Percentiles rank a stretch among this genome's conserved stretches.
Conservation (phyloP, 192 early-diverging fungal genomes). For the Entophlyctis helioformis region DNA sequence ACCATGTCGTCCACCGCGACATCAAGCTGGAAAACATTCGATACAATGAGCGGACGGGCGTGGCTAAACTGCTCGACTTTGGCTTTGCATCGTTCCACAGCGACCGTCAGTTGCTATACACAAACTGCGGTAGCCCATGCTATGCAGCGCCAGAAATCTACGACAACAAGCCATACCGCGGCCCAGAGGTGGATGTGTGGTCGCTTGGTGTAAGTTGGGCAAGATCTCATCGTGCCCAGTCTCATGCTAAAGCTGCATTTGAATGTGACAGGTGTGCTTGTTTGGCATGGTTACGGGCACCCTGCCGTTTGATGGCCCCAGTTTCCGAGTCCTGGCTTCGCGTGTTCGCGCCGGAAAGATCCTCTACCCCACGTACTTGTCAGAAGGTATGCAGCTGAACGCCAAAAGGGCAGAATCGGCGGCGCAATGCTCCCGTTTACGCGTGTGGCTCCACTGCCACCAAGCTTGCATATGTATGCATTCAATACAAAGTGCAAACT, state of each 20-base stretch:
- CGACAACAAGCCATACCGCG: conserved; percentile 53
- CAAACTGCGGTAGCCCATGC: conserved; percentile 24
- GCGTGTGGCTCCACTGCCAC: too few species aligned
- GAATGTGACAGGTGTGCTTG: conserved; percentile 20
- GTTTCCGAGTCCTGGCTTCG: conserved; percentile 7
- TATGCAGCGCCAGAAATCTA: conserved; percentile 37
- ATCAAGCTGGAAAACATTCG: conserved; percentile 36
- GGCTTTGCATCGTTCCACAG: conserved; percentile 23
- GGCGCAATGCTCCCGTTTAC: too few species aligned
- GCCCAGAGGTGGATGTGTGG: conserved; percentile 74
- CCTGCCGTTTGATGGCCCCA: conserved; percentile 22
- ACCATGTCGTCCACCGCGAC: conserved; percentile 26
- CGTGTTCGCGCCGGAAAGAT: conserved; percentile 8
- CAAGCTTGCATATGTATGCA: too few species aligned
- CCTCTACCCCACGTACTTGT: conserved; percentile 11
- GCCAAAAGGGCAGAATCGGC: too few species aligned
- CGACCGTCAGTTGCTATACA: conserved; percentile 11
- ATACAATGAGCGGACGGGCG: not conserved
- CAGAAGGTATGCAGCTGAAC: conserved; percentile 7
- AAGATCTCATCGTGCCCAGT: conserved; percentile 7
- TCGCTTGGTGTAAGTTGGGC: conserved; percentile 48
- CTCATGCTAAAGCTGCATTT: conserved; percentile 16
- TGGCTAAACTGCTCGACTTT: conserved; percentile 15
- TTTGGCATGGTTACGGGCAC: conserved; percentile 16
- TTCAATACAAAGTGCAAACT: too few species aligned